Evolutionary conservation across 1,139 yeast genomes (phyloP).

Genomic region (Torulaspora pretoriensis): DNA sequence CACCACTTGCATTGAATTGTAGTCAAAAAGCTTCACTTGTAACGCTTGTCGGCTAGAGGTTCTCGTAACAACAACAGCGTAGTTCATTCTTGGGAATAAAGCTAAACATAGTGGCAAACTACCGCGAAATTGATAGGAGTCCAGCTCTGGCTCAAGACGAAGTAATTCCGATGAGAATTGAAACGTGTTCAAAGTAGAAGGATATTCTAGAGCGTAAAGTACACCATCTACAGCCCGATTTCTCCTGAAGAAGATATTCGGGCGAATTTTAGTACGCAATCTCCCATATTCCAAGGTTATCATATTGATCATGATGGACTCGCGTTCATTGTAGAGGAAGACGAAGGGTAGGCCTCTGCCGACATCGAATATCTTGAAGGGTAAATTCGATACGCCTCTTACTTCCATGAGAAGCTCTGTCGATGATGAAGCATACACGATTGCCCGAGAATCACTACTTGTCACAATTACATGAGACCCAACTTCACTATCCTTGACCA

Average conservation of each 20-base stretch:
- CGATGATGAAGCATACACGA: slow-evolving; percentile 2
- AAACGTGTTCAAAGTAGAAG: slow-evolving; percentile 1
- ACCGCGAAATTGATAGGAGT: slow-evolving; percentile 3
- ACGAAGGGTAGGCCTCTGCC: background rate
- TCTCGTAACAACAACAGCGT: slow-evolving; percentile 4
- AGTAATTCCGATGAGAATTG: background rate
- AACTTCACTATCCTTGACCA: slow-evolving; percentile 1
- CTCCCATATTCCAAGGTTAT: slow-evolving; percentile 1
- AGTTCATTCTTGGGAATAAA: background rate
- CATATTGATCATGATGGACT: slow-evolving; percentile 4
- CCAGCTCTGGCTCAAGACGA: background rate
- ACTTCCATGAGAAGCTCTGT: slow-evolving; percentile 6
- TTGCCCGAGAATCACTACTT: slow-evolving; percentile 9
- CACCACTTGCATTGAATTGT: slow-evolving; percentile 1
- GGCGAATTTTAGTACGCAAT: slow-evolving; percentile 4
- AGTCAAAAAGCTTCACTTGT: slow-evolving; percentile 6
- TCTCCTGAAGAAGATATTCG: slow-evolving; percentile 1
- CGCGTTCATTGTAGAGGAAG: slow-evolving; percentile 9
- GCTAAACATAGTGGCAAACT: slow-evolving; percentile 9
- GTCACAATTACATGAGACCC: slow-evolving; percentile 3
- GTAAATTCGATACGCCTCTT: background rate
- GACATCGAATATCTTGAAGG: slow-evolving; percentile 4
- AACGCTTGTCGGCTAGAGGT: background rate
- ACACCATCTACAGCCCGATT: background rate
- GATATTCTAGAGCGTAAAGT: slow-evolving; percentile 6